Base-by-base conservation (phyloP, 179 eudicot species). In the Camellia oleifera region DNA sequence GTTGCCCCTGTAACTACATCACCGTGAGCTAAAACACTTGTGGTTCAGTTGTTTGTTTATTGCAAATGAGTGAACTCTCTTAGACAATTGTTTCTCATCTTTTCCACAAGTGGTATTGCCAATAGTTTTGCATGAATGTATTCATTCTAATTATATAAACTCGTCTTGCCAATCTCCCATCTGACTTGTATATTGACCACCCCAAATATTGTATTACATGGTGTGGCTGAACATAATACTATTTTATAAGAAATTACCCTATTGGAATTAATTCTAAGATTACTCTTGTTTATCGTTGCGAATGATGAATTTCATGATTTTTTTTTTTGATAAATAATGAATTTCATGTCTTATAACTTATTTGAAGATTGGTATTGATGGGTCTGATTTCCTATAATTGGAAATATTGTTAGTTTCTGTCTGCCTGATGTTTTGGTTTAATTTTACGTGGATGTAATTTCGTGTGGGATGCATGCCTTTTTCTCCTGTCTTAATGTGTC, bases 401-500 rank as follows among this genome's bases (percentile, higher is more conserved):
- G 65, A 17, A 17, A 17, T 20, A 17, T 5, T 61, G 8, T 13
- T n/a, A 17, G 65, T 61, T 61, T 61, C 23, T 17, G 20, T 17
- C 7, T 61, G 65, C 23, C n/a, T 18, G 20, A 17, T 5, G 6
- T 61, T 61, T 2, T 61, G 10, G 65, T 61, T 61, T 61, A 18
- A 61, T 17, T 61, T 61, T 14, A 57, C 11, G 17, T 57, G 23
- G 23, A 61, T 61, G 6, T 18, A 61, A 61, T 32, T 32, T 32
- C 0, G 1, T 32, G 40, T 32, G 40, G 40, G 40, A 32, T 61
- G 20, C 23, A n/a, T 61, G 65, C 0, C 3, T 17, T 8, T 61
- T 15, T 61, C 6, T 4, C 23, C 23, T 15, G 40, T 74, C n/a
- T 32, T 78, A 74, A 78, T 68, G 65, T 52, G n/a, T 74, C 72